Evolutionary conservation across 169 alveolate species (phyloP).

Genomic region (Eimeria praecox): DNA sequence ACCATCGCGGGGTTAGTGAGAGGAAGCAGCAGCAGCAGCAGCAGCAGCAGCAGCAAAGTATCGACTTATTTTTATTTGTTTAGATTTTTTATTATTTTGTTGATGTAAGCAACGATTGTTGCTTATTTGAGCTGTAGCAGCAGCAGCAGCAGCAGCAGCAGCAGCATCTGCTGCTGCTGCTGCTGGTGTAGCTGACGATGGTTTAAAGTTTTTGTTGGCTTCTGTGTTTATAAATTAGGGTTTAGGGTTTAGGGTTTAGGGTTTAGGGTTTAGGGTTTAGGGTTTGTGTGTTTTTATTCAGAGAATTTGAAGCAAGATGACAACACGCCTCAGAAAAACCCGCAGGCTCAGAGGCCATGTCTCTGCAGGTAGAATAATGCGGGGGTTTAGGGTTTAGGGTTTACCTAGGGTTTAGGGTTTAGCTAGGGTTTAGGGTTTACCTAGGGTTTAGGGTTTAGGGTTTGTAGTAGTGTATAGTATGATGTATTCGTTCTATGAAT

Average conservation of each 20-base stretch:
- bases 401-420: constrained; percentile 16
- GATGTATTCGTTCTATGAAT: too few species aligned
- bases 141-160: not conserved
- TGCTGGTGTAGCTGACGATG: not conserved
- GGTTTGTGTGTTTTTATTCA: constrained; percentile 2
- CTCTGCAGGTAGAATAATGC: constrained; percentile 89
- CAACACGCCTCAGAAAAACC: constrained; percentile 96
- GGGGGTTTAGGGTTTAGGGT: constrained; percentile 29
- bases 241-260: constrained; percentile 8
- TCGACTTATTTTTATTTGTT: too few species aligned
- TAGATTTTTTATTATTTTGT: not conserved
- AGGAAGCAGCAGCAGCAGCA: not conserved
- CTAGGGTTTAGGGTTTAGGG: constrained; percentile 12
- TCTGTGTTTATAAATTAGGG: not conserved
- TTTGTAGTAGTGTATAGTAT: not conserved
- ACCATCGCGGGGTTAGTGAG: too few species aligned
- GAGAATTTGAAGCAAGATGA: constrained; percentile 84
- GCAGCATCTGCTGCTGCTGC: not conserved
- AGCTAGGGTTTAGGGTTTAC: constrained; percentile 29
- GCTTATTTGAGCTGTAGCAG: not conserved
- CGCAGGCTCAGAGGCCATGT: constrained; percentile 99
- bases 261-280: constrained; percentile 24
- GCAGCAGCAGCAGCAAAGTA: not conserved
- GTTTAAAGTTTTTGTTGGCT: not conserved
- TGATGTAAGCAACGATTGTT: too few species aligned